Conservation (phyloP, 805 yeast species). For the Starmerella gropengiesseri region DNA sequence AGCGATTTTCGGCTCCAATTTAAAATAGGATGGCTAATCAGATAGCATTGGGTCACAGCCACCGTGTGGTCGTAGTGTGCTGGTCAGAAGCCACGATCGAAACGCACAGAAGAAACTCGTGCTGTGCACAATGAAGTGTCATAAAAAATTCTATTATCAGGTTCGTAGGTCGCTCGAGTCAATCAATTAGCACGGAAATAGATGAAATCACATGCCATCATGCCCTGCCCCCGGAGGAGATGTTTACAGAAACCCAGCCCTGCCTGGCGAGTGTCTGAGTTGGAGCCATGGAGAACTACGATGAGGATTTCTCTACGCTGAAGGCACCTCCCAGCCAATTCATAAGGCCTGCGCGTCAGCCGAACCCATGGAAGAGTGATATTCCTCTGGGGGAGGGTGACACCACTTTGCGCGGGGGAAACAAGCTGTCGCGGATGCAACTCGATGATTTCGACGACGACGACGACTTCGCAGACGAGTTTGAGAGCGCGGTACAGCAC, state of each 20-base stretch:
- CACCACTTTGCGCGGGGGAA: constrained; percentile 10
- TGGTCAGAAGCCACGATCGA: too few relatives aligned
- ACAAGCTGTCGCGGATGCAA: background rate
- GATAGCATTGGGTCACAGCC: too few relatives aligned
- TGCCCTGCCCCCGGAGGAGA: background rate
- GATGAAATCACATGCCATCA: background rate
- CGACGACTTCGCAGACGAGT: constrained; percentile 13
- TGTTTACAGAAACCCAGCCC: constrained; percentile 8
- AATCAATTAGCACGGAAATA: background rate
- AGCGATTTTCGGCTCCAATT: background rate
- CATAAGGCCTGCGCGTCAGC: background rate
- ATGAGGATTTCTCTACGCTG: constrained; percentile 22
- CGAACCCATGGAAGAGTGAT: constrained; percentile 17
- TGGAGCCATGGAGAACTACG: constrained; percentile 22
- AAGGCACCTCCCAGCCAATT: constrained; percentile 11
- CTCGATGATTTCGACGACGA: constrained; percentile 4
- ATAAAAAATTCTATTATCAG: too few relatives aligned
- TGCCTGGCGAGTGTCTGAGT: background rate
- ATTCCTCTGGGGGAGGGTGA: constrained; percentile 18
- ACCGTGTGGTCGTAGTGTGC: too few relatives aligned
- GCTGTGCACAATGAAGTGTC: too few relatives aligned
- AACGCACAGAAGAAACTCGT: too few relatives aligned
- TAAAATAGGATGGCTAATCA: background rate
- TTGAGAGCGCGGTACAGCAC: constrained; percentile 11
- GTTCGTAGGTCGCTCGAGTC: too few relatives aligned